Percentiles rank a stretch among this genome's conserved stretches.
Conservation (phyloP, 1,139 yeast genomes). For the Kluyveromyces marxianus region DNA sequence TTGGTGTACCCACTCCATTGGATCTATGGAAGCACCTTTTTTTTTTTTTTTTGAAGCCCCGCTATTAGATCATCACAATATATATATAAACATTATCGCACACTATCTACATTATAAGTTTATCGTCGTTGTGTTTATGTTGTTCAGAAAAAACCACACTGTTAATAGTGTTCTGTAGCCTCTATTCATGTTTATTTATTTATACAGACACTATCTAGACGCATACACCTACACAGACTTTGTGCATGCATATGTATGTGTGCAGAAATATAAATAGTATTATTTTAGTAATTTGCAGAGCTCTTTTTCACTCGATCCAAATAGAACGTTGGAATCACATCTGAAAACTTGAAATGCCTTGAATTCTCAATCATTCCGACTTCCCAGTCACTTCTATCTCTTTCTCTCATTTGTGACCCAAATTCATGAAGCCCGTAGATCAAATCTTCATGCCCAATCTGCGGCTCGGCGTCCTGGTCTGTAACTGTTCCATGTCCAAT, state of each 20-base stretch:
- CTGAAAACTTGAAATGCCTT: constrained; percentile 41
- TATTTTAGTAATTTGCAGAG: not conserved
- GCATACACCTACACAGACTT: no score
- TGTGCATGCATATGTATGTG: no score
- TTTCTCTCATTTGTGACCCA: constrained; percentile 40
- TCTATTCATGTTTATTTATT: not conserved
- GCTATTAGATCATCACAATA: not conserved
- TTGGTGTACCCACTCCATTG: no score
- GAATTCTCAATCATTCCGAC: constrained; percentile 34
- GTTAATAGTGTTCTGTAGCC: no score
- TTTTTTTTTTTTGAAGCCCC: not conserved
- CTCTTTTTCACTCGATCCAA: constrained; percentile 4
- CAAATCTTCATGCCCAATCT: constrained; percentile 59
- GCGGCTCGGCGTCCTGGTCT: constrained; percentile 7
- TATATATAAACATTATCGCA: constrained; percentile 1
- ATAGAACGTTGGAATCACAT: constrained; percentile 33
- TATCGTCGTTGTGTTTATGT: constrained; percentile 1
- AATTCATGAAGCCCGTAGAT: constrained; percentile 47
- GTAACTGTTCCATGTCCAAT: constrained; percentile 37
- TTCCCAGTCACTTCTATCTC: constrained; percentile 37
- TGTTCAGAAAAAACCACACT: not conserved
- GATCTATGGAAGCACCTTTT: not conserved
- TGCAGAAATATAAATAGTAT: not conserved
- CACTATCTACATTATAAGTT: constrained; percentile 1
- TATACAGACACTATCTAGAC: no score